Evolutionary conservation across 805 yeast genomes (phyloP), one percentile per base, ranked within the genome.

Genomic region (Myxozyma mucilagina): DNA sequence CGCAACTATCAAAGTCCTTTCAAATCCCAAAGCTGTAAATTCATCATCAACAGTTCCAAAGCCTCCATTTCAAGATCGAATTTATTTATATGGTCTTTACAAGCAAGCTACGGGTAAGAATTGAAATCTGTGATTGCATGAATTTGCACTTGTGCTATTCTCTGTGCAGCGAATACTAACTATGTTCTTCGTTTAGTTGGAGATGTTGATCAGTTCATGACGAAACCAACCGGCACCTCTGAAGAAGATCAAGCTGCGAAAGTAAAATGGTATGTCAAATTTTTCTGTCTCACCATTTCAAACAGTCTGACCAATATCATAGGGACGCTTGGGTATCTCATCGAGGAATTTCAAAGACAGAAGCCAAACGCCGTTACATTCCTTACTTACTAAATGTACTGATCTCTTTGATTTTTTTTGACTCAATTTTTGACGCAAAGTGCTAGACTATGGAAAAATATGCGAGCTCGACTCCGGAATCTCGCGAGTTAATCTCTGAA

Each of bases 291-390:
- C n/a, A 9, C 38, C 20, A 38, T 16, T 51, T 18, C 14, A 6
- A 41, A 35, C 10, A 38, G 34, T 31, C 10, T 32, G 18, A 29
- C n/a, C 6, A 32, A 16, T 34, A 2, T 11, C n/a, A 14, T n/a
- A 56, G 61, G 78, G 92, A 87, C 68, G 90, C 96, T 0, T 90
- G 97, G 96, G 84, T 86, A 65, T 72, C 80, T 29, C 89, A 87
- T 68, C 83, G 85, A 64, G 96, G 96, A 0, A 69, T 87, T 32
- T 69, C 84, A 18, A 81, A 79, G 61, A 82, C 87, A 0, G 90
- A 87, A 68, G 96, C 96, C 2, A 89, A 90, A 71, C 77, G 87
- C 47, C 75, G 79, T 52, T 90, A 90, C 71, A 86, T 89, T 32
- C 79, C 84, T 42, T 83, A 79, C 63, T 79, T 90, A 43, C 83